Base-by-base conservation (phyloP, 23 red algal genomes). In the Chondrus crispus region DNA sequence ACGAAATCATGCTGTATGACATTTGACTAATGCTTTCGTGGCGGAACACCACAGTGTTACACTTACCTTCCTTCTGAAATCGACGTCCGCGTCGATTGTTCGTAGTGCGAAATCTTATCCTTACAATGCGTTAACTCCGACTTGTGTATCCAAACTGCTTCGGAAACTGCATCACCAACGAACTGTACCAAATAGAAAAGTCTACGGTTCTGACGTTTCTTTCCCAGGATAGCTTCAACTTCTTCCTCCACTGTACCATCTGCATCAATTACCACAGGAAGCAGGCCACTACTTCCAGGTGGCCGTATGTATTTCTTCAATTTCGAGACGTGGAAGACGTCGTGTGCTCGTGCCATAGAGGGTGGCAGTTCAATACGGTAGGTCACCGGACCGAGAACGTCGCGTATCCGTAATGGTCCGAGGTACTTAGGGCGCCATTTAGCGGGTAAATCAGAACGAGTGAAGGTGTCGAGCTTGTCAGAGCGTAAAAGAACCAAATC, bases 231-330 rank as follows among this genome's bases (percentile, higher is more conserved):
- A 29, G 10, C 53, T 35, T 49, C 49, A 2, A 89, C 66, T 55
- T 62, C 85, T 89, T 89, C 68, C 48, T 89, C 85, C 39, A 77
- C 42, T 42, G 85, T 77, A 42, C 85, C 85, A 48, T 89, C 70
- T 2, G 70, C 70, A 68, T 89, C 85, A 77, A 89, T 66, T 4
- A 89, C 39, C 20, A 89, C 46, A 9, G 40, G 37, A 55, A 88
- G 22, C 2, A n/a, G n/a, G 16, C 14, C 28, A n/a, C 2, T 14
- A 73, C 74, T 37, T 37, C 84, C 84, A 19, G 14, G 40, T 46
- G 54, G 42, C 14, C 35, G 20, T 16, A 20, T 26, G 0, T 52
- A 52, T 50, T 46, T 46, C 41, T 49, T 47, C 19, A 80, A 39
- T n/a, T 29, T 45, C 16, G 18, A 1, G 16, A 2, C 74, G 29